These are phyloP conservation scores for Omphalea diandra DNA, from an alignment of 441 rosid genomes.

Conservation along the genomic window DNA sequence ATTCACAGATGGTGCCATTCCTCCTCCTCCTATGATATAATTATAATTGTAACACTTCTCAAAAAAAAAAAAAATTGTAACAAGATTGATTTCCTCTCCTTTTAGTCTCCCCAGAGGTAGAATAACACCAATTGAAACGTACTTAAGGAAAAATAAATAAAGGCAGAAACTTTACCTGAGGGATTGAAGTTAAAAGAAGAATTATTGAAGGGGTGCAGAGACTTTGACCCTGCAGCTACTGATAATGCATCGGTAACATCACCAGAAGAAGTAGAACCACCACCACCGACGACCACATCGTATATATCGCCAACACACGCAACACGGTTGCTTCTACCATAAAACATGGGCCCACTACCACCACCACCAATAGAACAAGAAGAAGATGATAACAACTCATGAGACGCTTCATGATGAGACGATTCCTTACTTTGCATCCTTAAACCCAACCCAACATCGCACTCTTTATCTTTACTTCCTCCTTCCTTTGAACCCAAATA, in stretches of 20 bases:
- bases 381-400: conserved; percentile 29
- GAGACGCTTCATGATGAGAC: conserved; percentile 17
- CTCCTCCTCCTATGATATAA: no score
- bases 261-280: conserved; percentile 19
- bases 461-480: conserved; percentile 24
- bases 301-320: conserved; percentile 37
- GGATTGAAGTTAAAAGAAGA: conserved; percentile 15
- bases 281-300: conserved; percentile 36
- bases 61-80: no score
- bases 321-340: conserved; percentile 41
- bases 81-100: background rate
- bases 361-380: conserved; percentile 31
- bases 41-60: no score
- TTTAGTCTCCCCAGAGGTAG: background rate
- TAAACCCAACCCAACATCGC: conserved; percentile 42
- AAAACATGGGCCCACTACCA: conserved; percentile 43
- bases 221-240: conserved; percentile 12
- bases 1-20: conserved; percentile 36
- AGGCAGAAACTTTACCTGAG: conserved; percentile 24
- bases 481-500: conserved; percentile 29
- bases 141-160: no score
- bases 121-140: background rate
- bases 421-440: conserved; percentile 32
- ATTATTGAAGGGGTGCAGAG: conserved; percentile 1
- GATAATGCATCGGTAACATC: background rate